phyloP scores from a whole-genome alignment of 768 basidiomycete species.

The Cystobasidium tubakii region DNA sequence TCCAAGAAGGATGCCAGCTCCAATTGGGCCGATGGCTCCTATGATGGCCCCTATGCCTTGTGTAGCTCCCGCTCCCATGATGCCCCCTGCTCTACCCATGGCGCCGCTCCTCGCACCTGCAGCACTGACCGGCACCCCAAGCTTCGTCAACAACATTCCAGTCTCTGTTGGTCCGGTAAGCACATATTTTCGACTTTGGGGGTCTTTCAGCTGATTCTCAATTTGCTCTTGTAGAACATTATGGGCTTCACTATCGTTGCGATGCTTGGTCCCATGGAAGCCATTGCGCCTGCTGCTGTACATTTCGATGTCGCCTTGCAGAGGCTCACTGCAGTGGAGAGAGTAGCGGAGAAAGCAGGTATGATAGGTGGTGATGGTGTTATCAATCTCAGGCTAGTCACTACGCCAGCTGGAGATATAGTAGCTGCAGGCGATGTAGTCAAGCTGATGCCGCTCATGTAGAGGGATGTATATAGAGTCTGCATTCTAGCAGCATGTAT shows the following conservation, averaged over 20 bases:
- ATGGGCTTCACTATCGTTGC: conserved; percentile 5
- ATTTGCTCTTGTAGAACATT: conserved; percentile 2
- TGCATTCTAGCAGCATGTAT: neutral
- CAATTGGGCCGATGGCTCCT: neutral
- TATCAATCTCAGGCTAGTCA: conserved; percentile 18
- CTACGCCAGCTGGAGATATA: neutral
- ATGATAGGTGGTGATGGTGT: conserved; percentile 20
- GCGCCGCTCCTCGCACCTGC: neutral
- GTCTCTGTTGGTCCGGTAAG: conserved; percentile 31
- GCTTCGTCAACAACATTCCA: conserved; percentile 34
- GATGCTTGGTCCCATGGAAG: conserved; percentile 15
- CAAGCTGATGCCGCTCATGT: conserved; percentile 6
- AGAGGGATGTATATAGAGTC: neutral
- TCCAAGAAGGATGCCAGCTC: neutral
- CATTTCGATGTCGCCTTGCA: conserved; percentile 19
- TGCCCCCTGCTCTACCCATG: neutral
- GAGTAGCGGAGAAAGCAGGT: conserved; percentile 13
- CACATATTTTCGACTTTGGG: neutral
- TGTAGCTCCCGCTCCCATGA: neutral
- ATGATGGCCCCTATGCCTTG: neutral
- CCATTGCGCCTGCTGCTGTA: conserved; percentile 2
- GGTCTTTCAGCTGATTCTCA: neutral
- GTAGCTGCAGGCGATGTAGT: neutral
- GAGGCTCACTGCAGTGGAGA: conserved; percentile 23
- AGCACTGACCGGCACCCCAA: neutral